Evolutionary conservation across 2,329 filamentous ascomycete species (phyloP), one percentile per base, ranked within the genome.

Genomic region (Drechmeria coniospora): DNA sequence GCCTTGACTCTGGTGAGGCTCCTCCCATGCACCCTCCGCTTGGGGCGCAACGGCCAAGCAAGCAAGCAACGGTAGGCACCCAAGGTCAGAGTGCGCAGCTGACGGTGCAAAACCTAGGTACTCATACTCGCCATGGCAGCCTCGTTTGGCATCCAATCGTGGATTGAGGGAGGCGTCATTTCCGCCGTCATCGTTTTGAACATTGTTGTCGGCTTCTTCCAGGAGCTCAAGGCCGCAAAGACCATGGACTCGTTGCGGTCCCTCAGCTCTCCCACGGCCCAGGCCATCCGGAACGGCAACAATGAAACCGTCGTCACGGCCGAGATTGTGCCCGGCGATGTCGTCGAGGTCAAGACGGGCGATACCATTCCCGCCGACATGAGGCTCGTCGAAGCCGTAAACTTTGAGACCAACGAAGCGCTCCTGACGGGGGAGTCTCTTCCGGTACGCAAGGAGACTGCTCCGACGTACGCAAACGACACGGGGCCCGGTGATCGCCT

Each of bases 391-490:
- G 65, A 74, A 35, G 63, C 59, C 15, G 64, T 77, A 54, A 79
- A 79, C 47, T 63, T 75, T 23, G 72, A 74, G 39, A 76, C 71
- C 36, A 74, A 83, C 34, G 71, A 76, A 45, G 68, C 70, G 1
- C 57, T 74, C 13, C 58, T 76, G 9, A 77, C 72, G 2, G 72
- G 72, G 26, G 72, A 77, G 46, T 74, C 71, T 7, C 53, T 74
- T 0, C 70, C 71, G 12, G 64, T 72, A 2, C 58, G 56, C 44
- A 68, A 76, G 51, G 54, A 65, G 39, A 44, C 59, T 6, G 46
- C 54, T 14, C 45, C 47, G 14, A 58, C 59, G 15, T 61, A 61
- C 19, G 36, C 45, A 18, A 43, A 44, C 0, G 55, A 59, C 8
- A 62, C 53, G 2, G 54, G 54, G n/a, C 46, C 54, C 3, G 71